Evolutionary conservation across 768 basidiomycete species (phyloP).

Genomic region (Trametes cingulata): DNA sequence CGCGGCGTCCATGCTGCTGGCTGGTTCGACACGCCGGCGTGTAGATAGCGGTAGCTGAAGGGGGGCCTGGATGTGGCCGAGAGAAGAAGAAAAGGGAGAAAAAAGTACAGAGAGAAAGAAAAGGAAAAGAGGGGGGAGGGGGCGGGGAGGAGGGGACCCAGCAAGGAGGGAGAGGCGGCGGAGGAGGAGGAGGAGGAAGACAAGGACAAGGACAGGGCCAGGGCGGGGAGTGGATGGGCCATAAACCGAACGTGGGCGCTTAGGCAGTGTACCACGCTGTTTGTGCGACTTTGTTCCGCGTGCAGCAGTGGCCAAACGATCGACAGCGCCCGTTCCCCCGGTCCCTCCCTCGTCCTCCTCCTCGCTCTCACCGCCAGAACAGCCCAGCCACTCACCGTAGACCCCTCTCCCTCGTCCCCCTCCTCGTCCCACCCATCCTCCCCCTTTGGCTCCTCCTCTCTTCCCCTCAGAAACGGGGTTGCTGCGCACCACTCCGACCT

Average conservation of each 20-base stretch:
- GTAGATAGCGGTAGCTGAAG: conserved; percentile 30
- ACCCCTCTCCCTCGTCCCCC: background rate
- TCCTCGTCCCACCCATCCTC: background rate
- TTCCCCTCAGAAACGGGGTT: background rate
- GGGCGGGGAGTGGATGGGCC: background rate
- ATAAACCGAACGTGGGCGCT: conserved; percentile 15
- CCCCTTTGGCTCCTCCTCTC: background rate
- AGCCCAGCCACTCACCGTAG: too few relatives aligned
- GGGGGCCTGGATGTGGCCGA: conserved; percentile 1
- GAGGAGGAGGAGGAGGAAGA: conserved; percentile 12
- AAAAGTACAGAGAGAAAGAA: conserved; percentile 7
- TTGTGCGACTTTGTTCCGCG: conserved; percentile 20
- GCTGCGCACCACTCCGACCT: background rate
- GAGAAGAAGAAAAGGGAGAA: background rate
- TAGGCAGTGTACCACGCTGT: conserved; percentile 4
- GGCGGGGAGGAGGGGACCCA: conserved; percentile 4
- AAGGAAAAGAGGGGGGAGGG: conserved; percentile 22
- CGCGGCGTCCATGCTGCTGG: conserved; percentile 36
- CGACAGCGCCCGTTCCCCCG: background rate
- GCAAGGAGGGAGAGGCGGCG: conserved; percentile 15
- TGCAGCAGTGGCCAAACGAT: background rate
- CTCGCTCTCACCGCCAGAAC: too few relatives aligned
- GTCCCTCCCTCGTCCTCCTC: background rate
- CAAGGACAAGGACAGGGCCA: background rate
- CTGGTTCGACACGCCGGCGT: conserved; percentile 46